Percentiles rank a stretch among this genome's conserved stretches.
These are phyloP conservation scores for Rachicladosporium sp. DNA, from an alignment of 2,329 filamentous ascomycete species.

Conservation along the genomic window DNA sequence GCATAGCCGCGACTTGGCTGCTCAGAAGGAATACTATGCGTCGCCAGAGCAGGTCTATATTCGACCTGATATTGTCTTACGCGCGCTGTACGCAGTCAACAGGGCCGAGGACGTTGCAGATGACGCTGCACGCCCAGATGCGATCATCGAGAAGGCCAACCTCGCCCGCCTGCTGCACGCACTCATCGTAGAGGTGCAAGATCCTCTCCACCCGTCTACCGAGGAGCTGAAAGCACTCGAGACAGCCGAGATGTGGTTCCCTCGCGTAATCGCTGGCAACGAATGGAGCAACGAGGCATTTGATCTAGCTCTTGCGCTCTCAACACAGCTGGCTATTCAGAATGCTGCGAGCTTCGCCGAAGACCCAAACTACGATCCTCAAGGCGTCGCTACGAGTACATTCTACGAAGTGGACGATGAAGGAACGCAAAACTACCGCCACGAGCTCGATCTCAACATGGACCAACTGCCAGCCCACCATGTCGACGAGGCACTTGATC, in stretches of 20 bases:
- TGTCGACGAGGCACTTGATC: neutral
- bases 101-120: constrained; percentile 11
- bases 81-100: constrained; percentile 26
- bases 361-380: constrained; percentile 11
- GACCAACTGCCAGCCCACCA: constrained; percentile 4
- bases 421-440: constrained; percentile 9
- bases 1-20: constrained; percentile 22
- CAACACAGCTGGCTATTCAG: constrained; percentile 17
- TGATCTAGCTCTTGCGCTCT: constrained; percentile 14
- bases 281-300: constrained; percentile 10
- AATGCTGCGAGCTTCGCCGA: constrained; percentile 10
- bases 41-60: constrained; percentile 27
- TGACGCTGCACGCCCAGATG: constrained; percentile 27
- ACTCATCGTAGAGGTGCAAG: constrained; percentile 21
- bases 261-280: constrained; percentile 13
- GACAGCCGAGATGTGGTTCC: constrained; percentile 13
- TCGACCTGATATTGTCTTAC: constrained; percentile 26
- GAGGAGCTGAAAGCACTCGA: constrained; percentile 19
- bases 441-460: constrained; percentile 9
- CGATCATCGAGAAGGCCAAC: constrained; percentile 34
- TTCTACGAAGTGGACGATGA: constrained; percentile 15
- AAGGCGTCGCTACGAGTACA: constrained; percentile 10
- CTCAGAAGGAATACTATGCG: constrained; percentile 27
- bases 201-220: constrained; percentile 13
- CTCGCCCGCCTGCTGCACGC: constrained; percentile 29